Base-by-base conservation (phyloP, 768 basidiomycete species). In the Boletales sp. region DNA sequence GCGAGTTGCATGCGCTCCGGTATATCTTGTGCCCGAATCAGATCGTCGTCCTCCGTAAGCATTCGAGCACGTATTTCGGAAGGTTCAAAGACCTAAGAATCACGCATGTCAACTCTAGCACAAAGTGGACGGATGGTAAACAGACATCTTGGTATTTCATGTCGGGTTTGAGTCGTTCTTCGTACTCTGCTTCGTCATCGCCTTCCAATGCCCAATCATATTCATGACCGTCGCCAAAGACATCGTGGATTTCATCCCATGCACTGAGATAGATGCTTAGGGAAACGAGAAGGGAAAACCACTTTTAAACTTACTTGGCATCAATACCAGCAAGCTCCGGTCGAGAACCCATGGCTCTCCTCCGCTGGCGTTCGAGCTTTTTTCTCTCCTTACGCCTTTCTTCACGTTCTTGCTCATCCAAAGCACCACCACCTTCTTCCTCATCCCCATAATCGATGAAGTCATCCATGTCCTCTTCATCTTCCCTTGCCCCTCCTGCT, bases 1-100 rank as follows among this genome's bases (percentile, higher is more conserved):
- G 86, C 82, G 17, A 98, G 79, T 66, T 95, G 94, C 87, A 94
- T 93, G 42, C 97, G 87, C 65, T 99, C 97, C 2, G 97, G 97
- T 34, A 90, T 82, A 69, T 98, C 97, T 63, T 81, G 83, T 15
- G 80, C 83, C 40, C 94, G 86, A 53, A 99, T 94, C 40, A 91
- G 74, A 60, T 95, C 90, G 67, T 99, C 97, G 50, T 91, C 92
- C 55, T 94, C 92, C 4, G 93, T 95, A 27, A 98, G 74, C 75
- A 91, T 76, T 36, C 90, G 81, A 52, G 85, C 86, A 45, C 83
- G 83, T 63, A 99, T 98, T 73, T 97, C 94, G 11, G 94, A 89
- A 1, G 97, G 97, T 64, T 99, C 97, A 58, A 98, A 99, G 53
- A 98, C 92, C 94, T 98, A 59, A 43, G 54, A 48, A 43, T 38